Evolutionary conservation across 179 eudicot species (phyloP), one percentile per base, ranked within the genome.

Genomic region (Vitellaria paradoxa): DNA sequence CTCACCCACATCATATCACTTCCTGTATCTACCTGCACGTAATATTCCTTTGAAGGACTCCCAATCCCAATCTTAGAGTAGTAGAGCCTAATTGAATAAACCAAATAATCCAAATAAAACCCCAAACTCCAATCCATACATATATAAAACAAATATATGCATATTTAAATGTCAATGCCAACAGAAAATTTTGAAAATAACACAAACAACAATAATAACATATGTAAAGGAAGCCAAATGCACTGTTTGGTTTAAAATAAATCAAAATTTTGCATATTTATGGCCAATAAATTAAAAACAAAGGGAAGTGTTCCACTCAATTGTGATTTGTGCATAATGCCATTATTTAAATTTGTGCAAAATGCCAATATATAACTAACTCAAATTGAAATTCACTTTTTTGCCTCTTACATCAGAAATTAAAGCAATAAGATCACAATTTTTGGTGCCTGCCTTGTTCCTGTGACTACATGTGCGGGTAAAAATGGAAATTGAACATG

Each of bases 1-100:
- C 92, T 96, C 76, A 96, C 91, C 99, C 99, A 96, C 76, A 92
- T 80, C 67, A 96, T 71, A 75, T 96, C 97, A 80, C 98, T 96
- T 87, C 99, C 99, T 18, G 99, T 96, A 82, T 96, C 99, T 20
- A 96, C 89, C 81, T 96, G 99, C 60, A 96, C 91, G 70, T 93
- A 85, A 76, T 86, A 93, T 65, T 88, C 89, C 75, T 77, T 84
- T 49, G 97, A 79, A 79, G 99, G 99, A 80, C 82, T 85, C 80
- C 99, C 99, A 61, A 96, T 74, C 68, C 82, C 83, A 80, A 96
- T 80, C 84, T 80, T 87, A 61, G 99, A 86, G 77, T 66, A 96
- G 85, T 92, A 96, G 42, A 96, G 89, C 90, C 99, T 96, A 87
- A 12, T 65, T 24, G 17, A 63, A 81, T 40, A 20, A 53, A 70